Evolutionary conservation across 2,329 filamentous ascomycete species (phyloP).

Genomic region (Torrubiella hemipterigena): DNA sequence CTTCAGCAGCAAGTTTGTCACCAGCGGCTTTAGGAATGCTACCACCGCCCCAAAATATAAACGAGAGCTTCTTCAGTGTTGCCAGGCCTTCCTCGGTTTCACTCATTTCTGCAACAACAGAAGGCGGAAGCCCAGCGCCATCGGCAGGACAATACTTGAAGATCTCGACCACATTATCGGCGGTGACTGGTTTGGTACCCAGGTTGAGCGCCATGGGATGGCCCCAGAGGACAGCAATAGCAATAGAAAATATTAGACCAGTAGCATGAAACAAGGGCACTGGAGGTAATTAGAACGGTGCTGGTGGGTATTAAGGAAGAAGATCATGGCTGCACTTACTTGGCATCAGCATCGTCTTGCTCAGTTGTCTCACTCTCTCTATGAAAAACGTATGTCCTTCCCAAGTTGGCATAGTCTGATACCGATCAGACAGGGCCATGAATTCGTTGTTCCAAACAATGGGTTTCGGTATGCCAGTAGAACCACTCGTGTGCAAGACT

Average conservation of each 20-base stretch:
- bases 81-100: not conserved
- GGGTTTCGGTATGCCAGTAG: conserved; percentile 31
- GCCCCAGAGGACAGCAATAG: conserved; percentile 13
- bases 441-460: conserved; percentile 22
- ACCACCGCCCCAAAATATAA: not conserved
- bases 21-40: not conserved
- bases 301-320: conserved; percentile 1
- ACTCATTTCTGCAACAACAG: not conserved
- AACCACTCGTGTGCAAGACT: conserved; percentile 31
- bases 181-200: not conserved
- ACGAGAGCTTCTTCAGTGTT: not conserved
- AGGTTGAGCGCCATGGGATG: not conserved
- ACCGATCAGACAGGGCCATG: conserved; percentile 19
- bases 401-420: conserved; percentile 12
- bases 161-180: not conserved
- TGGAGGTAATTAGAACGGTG: conserved; percentile 5
- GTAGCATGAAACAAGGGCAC: conserved; percentile 26
- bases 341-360: conserved; percentile 1
- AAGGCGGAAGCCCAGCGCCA: not conserved
- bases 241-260: conserved; percentile 14
- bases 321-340: too few species aligned
- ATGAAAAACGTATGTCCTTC: conserved; percentile 9
- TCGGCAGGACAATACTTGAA: not conserved
- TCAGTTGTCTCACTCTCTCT: not conserved
- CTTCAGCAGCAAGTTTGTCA: not conserved